Evolutionary conservation across 108 stramenopile species (phyloP).

Genomic region (Mayamaea pseudoterrestris): DNA sequence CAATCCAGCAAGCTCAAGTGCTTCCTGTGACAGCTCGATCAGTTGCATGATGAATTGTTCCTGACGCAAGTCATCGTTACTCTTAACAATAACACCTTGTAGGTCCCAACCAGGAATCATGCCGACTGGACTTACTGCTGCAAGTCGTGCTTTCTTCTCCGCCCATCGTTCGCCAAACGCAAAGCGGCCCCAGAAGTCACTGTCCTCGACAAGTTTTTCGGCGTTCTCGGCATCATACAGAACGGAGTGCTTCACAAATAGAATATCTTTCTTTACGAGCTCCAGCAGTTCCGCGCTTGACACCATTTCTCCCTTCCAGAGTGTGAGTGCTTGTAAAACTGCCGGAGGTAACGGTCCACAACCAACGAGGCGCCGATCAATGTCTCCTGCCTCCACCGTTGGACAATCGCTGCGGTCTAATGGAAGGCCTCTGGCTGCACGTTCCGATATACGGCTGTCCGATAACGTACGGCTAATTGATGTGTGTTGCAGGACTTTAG

Average conservation of each 20-base stretch:
- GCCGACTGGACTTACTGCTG: constrained; percentile 65
- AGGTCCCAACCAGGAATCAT: constrained; percentile 77
- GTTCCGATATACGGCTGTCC: background rate
- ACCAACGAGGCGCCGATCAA: constrained; percentile 67
- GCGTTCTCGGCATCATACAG: constrained; percentile 34
- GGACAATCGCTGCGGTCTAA: constrained; percentile 9
- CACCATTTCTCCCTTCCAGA: constrained; percentile 74
- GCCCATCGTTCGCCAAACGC: constrained; percentile 95
- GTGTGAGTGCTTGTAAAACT: constrained; percentile 63
- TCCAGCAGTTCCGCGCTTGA: constrained; percentile 74
- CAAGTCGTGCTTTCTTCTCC: constrained; percentile 79
- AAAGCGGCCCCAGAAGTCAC: constrained; percentile 82
- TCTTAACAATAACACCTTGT: constrained; percentile 92
- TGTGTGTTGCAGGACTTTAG: constrained; percentile 16
- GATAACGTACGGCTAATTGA: constrained; percentile 2
- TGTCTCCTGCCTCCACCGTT: constrained; percentile 72
- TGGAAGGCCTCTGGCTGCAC: background rate
- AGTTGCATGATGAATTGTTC: constrained; percentile 93
- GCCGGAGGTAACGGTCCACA: constrained; percentile 73
- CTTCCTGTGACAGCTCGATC: constrained; percentile 84
- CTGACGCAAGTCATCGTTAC: constrained; percentile 95
- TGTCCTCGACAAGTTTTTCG: constrained; percentile 66
- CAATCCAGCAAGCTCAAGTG: constrained; percentile 79
- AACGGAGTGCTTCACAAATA: constrained; percentile 43
- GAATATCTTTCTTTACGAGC: constrained; percentile 77